phyloP scores from a whole-genome alignment of 2,329 filamentous ascomycete species.

The Myotisia sp. region DNA sequence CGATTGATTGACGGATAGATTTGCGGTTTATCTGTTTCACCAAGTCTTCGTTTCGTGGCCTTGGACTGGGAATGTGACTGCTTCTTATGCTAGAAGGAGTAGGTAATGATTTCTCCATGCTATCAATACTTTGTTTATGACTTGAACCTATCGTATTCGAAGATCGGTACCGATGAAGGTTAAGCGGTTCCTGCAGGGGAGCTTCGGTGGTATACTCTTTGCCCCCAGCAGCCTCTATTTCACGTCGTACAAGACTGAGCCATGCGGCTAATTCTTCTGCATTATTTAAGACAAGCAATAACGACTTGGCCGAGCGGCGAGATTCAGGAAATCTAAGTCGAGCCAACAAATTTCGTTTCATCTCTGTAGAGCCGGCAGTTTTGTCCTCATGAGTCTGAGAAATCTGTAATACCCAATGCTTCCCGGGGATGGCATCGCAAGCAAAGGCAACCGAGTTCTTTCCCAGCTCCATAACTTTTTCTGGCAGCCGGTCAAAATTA shows the following conservation, averaged over 20 bases:
- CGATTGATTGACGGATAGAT: slow-evolving; percentile 13
- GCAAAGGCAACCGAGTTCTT: slow-evolving; percentile 35
- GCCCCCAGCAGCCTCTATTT: slow-evolving; percentile 34
- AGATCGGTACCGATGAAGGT: slow-evolving; percentile 8
- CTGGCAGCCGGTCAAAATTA: slow-evolving; percentile 32
- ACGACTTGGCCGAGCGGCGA: slow-evolving; percentile 24
- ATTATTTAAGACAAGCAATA: slow-evolving; percentile 31
- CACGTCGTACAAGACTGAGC: slow-evolving; percentile 31
- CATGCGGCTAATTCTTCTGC: slow-evolving; percentile 33
- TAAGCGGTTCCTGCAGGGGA: too few species aligned
- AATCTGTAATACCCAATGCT: slow-evolving; percentile 36
- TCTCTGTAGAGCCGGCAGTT: slow-evolving; percentile 18
- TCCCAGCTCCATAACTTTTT: slow-evolving; percentile 34
- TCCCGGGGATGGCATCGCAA: slow-evolving; percentile 36
- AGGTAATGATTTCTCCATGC: not conserved
- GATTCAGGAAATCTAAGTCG: slow-evolving; percentile 23
- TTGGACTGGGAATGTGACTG: not conserved
- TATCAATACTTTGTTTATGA: not conserved
- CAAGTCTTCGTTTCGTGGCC: slow-evolving; percentile 3
- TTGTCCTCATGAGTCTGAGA: slow-evolving; percentile 22
- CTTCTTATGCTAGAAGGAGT: not conserved
- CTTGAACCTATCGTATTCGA: not conserved
- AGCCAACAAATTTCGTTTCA: slow-evolving; percentile 24
- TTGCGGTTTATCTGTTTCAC: slow-evolving; percentile 12
- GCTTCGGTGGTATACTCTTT: slow-evolving; percentile 29